Evolutionary conservation across 352 stramenopile genomes (phyloP).

Genomic region (Phytophthora nicotianae): DNA sequence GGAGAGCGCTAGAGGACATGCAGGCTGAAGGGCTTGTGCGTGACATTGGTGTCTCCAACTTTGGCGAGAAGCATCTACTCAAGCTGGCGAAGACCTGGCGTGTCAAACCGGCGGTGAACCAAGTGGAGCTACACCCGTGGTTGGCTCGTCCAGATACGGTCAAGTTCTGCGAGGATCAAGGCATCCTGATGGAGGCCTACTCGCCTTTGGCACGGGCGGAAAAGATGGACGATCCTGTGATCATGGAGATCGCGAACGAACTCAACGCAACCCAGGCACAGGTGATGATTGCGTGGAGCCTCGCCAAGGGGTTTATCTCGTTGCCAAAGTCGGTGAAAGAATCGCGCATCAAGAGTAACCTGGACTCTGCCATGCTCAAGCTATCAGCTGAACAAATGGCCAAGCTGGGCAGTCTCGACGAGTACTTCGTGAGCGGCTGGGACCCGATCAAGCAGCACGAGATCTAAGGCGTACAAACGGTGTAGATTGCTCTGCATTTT

Average conservation of each 20-base stretch:
- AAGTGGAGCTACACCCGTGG: conserved; percentile 16
- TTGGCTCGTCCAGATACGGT: not conserved
- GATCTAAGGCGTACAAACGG: not conserved
- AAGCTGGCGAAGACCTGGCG: conserved; percentile 10
- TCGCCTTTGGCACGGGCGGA: conserved; percentile 1
- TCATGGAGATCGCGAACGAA: conserved; percentile 12
- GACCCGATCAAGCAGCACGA: conserved; percentile 16
- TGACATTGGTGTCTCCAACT: conserved; percentile 93
- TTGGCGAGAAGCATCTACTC: conserved; percentile 41
- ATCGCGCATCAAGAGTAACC: conserved; percentile 6
- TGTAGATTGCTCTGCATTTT: not conserved
- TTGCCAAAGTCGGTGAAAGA: conserved; percentile 15
- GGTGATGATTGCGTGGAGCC: conserved; percentile 14
- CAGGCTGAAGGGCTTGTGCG: conserved; percentile 59
- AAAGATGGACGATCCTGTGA: conserved; percentile 9
- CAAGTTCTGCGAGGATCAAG: conserved; percentile 10
- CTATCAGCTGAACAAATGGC: conserved; percentile 8
- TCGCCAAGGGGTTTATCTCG: conserved; percentile 11
- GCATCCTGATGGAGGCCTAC: conserved; percentile 10
- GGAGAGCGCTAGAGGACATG: conserved; percentile 58
- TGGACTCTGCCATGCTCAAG: conserved; percentile 1
- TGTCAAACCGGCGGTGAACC: conserved; percentile 13
- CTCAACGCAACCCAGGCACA: conserved; percentile 3
- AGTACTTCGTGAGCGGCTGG: conserved; percentile 3
- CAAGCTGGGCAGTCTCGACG: conserved; percentile 3